Evolutionary conservation across 306 rosid genomes (phyloP).

Genomic region (Prunus dulcis): DNA sequence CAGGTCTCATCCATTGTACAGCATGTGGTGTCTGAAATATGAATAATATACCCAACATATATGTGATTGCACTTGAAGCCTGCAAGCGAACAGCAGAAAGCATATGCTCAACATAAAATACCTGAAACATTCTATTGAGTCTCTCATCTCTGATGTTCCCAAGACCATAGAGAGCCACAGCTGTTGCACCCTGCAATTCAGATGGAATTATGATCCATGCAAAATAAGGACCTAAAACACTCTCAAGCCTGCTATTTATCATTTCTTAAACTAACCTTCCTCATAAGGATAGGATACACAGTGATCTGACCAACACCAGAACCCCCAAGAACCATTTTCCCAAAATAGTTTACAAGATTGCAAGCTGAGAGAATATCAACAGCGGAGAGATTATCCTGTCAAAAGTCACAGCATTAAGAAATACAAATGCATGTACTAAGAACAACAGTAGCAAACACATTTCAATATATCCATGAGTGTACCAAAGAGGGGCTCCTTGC

Average conservation of each 20-base stretch:
- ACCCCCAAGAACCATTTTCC: slow-evolving; percentile 95
- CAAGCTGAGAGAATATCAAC: slow-evolving; percentile 97
- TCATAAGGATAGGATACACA: slow-evolving; percentile 83
- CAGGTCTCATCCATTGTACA: slow-evolving; percentile 97
- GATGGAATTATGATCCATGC: slow-evolving; percentile 15
- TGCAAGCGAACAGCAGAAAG: slow-evolving; percentile 20
- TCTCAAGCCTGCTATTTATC: slow-evolving; percentile 15
- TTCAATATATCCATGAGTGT: neutral
- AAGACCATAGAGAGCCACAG: slow-evolving; percentile 92
- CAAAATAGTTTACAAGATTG: slow-evolving; percentile 96
- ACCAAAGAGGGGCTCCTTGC: neutral
- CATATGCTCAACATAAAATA: slow-evolving; percentile 27
- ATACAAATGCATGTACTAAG: slow-evolving; percentile 18
- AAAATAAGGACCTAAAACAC: slow-evolving; percentile 12
- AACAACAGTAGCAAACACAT: slow-evolving; percentile 21
- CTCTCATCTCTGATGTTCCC: slow-evolving; percentile 98
- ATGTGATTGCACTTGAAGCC: slow-evolving; percentile 20
- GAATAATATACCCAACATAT: slow-evolving; percentile 16
- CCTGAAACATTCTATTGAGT: slow-evolving; percentile 99
- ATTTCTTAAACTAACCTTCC: slow-evolving; percentile 60
- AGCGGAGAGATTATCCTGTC: slow-evolving; percentile 98
- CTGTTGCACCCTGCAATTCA: slow-evolving; percentile 79
- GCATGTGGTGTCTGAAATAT: slow-evolving; percentile 94
- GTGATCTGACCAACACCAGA: slow-evolving; percentile 98
- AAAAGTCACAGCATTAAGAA: slow-evolving; percentile 37